Conservation (phyloP, 345 rosid genomes). For the Eucalyptus viminalis region DNA sequence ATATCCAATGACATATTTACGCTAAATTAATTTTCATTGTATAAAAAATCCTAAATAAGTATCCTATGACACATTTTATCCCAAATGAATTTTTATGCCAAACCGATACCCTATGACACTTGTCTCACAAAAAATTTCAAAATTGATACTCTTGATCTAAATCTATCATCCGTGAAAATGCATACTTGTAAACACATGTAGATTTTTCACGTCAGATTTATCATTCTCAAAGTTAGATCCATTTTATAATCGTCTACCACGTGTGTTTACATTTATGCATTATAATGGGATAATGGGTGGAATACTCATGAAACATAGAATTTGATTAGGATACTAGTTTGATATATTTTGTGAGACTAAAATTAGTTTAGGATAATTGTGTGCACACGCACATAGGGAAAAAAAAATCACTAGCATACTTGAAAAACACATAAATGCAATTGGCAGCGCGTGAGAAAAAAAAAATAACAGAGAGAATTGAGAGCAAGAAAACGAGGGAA, state of each 20-base stretch:
- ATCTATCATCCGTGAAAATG: not conserved
- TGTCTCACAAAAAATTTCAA: not conserved
- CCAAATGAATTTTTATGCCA: too few species aligned
- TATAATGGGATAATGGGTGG: not conserved
- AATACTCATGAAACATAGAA: not conserved
- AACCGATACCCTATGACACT: too few species aligned
- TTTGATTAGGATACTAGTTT: not conserved
- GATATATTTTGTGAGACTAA: not conserved
- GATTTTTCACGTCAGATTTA: fast-evolving
- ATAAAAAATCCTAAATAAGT: not conserved
- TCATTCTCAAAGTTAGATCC: not conserved
- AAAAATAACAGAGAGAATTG: too few species aligned
- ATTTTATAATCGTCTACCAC: not conserved
- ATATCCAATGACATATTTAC: too few species aligned
- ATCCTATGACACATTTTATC: too few species aligned
- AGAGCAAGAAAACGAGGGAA: too few species aligned
- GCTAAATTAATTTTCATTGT: too few species aligned
- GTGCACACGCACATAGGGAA: not conserved
- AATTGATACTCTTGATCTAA: fast-evolving
- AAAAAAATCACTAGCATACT: too few species aligned
- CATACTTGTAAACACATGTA: not conserved
- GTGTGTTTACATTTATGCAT: not conserved
- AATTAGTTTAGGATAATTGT: not conserved
- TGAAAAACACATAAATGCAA: too few species aligned
- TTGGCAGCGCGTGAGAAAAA: fast-evolving